Evolutionary conservation across 352 stramenopile species (phyloP), one percentile per base, ranked within the genome.

Genomic region (Phytophthora foliorum): DNA sequence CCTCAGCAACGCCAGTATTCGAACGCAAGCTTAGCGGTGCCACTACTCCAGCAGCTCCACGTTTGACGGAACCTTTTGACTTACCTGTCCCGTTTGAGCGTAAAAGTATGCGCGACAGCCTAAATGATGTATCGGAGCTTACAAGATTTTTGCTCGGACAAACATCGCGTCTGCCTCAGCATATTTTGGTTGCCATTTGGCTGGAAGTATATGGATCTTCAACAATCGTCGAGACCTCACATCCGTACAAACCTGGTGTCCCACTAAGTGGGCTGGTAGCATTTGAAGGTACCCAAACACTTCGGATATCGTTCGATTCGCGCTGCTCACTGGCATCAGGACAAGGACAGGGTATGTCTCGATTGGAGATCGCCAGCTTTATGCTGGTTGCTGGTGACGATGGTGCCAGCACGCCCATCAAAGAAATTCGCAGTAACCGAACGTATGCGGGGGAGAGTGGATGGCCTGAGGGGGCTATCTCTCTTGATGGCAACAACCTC

Each of bases 201-300:
- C 60, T 96, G 3, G 88, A 94, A 22, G 81, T 91, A n/a, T 93
- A 90, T 51, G 88, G 88, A 19, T 78, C 76, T 11, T 74, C 74
- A 4, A 69, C 53, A 11, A 78, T 92, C 14, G 77, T 96, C 14
- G 85, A 96, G 51, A 91, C 72, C 0, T 57, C 63, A 0, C 88
- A 95, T 34, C 88, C 88, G 58, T 95, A 93, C 51, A 25, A 67
- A 4, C 25, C 55, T 4, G 66, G 68, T 2, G 67, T 44, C 0
- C 57, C 66, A 29, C 52, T 89, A 9, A 63, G 36, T 31, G 85
- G 82, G 1, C 60, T 53, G 0, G 57, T 93, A n/a, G 34, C 69
- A 4, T 94, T 93, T 59, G 57, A 82, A 31, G 81, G 69, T 27
- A 82, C 83, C 2, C 80, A 92, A 39, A 73, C 77, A 5, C 48